Conservation (phyloP, 768 basidiomycete genomes). For the Pleurotus tuoliensis region DNA sequence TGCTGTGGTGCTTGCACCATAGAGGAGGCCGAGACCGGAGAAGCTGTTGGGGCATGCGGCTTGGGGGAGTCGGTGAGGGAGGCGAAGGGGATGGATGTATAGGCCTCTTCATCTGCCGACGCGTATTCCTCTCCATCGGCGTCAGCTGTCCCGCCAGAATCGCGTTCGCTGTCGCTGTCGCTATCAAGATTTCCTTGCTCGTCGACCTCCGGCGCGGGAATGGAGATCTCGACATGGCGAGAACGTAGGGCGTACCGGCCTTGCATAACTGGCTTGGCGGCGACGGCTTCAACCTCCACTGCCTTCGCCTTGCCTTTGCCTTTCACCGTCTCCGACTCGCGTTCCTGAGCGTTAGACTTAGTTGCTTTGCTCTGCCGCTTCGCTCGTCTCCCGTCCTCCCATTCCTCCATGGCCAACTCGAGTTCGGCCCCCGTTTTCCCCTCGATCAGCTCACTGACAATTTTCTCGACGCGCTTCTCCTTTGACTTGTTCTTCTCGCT, state of each 20-base stretch:
- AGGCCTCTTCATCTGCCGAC: slow-evolving; percentile 1
- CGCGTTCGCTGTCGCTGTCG: not conserved
- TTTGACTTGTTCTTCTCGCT: slow-evolving; percentile 7
- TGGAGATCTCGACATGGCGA: not conserved
- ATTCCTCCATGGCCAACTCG: slow-evolving; percentile 59
- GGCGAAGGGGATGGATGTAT: slow-evolving; percentile 11
- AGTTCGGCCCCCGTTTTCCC: slow-evolving; percentile 65
- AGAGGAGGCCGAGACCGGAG: not conserved
- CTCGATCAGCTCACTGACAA: slow-evolving; percentile 60
- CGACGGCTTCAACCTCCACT: not conserved
- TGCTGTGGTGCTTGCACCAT: not conserved
- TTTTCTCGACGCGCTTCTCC: slow-evolving; percentile 60
- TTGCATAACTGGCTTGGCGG: no score
- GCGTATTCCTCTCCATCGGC: slow-evolving; percentile 3
- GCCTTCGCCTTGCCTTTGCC: no score
- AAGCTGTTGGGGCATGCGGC: not conserved
- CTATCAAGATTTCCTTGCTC: not conserved
- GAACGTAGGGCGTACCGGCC: not conserved
- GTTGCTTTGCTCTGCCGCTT: not conserved
- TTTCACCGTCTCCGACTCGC: no score
- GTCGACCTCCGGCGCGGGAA: not conserved
- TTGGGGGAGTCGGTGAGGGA: slow-evolving; percentile 19
- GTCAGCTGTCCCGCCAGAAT: slow-evolving; percentile 4
- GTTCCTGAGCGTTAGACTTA: not conserved
- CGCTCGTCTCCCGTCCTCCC: slow-evolving; percentile 31